These are phyloP conservation scores for Elsinoe perseae DNA, from an alignment of 2,329 filamentous ascomycete species.

Conservation along the genomic window DNA sequence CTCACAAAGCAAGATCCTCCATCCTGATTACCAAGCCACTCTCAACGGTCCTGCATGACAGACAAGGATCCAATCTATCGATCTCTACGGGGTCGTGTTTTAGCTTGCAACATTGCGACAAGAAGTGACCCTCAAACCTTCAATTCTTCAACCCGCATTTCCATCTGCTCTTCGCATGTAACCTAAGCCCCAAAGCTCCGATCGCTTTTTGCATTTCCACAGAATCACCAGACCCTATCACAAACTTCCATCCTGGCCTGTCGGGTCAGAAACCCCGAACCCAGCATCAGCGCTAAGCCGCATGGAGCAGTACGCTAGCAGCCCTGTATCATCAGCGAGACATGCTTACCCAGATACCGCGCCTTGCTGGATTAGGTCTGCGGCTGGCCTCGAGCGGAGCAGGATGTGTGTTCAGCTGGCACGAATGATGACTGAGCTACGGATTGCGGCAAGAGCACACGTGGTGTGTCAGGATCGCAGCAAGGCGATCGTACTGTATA, in stretches of 20 bases:
- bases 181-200: too few species aligned
- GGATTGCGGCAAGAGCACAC: neutral
- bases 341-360: neutral
- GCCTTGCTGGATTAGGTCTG: neutral
- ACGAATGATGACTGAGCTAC: neutral
- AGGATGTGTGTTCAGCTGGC: neutral
- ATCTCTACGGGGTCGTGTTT: too few species aligned
- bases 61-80: too few species aligned
- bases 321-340: neutral
- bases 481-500: neutral
- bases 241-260: neutral
- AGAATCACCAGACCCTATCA: too few species aligned
- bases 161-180: too few species aligned
- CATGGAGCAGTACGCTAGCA: neutral
- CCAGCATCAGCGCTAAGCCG: neutral
- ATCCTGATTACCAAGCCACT: too few species aligned
- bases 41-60: too few species aligned
- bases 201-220: too few species aligned
- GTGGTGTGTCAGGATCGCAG: neutral
- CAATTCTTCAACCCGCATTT: too few species aligned
- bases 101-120: too few species aligned
- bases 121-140: too few species aligned
- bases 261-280: neutral
- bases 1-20: too few species aligned
- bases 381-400: neutral